These are phyloP conservation scores for Phytophthora boehmeriae DNA, from an alignment of 352 stramenopile genomes.

Conservation along the genomic window DNA sequence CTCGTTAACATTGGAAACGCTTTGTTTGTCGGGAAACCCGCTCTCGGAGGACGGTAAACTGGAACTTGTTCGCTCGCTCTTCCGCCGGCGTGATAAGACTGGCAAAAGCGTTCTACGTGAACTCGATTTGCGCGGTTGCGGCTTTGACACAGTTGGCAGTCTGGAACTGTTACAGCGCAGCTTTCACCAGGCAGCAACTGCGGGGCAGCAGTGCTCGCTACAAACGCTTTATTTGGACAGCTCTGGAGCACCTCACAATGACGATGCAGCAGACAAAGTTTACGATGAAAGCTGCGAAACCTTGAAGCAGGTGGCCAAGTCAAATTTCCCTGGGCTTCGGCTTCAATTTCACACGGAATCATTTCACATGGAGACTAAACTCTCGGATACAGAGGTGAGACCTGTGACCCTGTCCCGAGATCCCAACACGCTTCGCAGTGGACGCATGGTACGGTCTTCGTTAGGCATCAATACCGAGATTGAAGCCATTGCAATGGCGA, in stretches of 20 bases:
- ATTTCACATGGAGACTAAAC: constrained; percentile 2
- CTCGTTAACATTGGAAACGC: constrained; percentile 21
- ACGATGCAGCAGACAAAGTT: not conserved
- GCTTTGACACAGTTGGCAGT: constrained; percentile 24
- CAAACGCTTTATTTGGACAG: constrained; percentile 24
- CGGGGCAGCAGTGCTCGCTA: constrained; percentile 26
- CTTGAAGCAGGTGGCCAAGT: constrained; percentile 17
- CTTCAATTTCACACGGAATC: constrained; percentile 19
- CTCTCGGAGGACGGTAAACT: constrained; percentile 43
- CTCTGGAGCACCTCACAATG: constrained; percentile 2
- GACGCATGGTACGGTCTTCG: not conserved
- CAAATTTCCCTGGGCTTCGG: constrained; percentile 21
- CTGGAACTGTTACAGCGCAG: constrained; percentile 26
- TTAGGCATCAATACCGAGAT: constrained; percentile 15
- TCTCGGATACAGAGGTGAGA: not conserved
- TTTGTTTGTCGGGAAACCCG: constrained; percentile 42
- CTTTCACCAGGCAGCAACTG: constrained; percentile 32
- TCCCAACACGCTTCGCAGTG: not conserved
- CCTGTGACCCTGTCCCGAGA: not conserved
- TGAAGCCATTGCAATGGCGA: constrained; percentile 22
- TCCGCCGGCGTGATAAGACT: constrained; percentile 27
- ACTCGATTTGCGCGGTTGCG: constrained; percentile 44
- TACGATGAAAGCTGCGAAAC: constrained; percentile 15
- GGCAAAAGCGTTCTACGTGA: constrained; percentile 25
- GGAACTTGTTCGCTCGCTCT: constrained; percentile 40